A percentile compares a stretch with the other conserved stretches of the same genome.
These are phyloP conservation scores for Melocanna baccifera DNA, from an alignment of 176 grass and related monocot genomes.

Conservation along the genomic window DNA sequence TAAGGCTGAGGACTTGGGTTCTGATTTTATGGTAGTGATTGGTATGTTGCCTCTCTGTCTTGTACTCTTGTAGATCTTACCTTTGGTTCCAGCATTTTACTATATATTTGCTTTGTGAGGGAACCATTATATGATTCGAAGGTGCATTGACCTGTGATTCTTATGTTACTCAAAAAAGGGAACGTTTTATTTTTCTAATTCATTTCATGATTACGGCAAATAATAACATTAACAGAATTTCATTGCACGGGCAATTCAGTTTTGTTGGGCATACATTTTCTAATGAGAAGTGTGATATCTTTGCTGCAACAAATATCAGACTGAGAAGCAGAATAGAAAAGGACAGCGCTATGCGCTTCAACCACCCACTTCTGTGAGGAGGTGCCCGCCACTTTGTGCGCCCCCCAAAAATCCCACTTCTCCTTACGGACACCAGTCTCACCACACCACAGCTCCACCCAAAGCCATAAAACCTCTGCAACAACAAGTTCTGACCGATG, in stretches of 20 bases:
- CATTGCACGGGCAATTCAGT: not conserved
- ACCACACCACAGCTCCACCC: constrained; percentile 13
- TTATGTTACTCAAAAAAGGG: not conserved
- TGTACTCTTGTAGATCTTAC: not conserved
- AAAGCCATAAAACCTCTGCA: constrained; percentile 33
- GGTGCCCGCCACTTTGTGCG: not conserved
- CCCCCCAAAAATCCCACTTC: not conserved
- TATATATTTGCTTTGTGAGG: not conserved
- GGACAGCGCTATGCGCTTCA: constrained; percentile 21
- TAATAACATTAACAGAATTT: not conserved
- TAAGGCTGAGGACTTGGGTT: not conserved
- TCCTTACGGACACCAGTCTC: not conserved
- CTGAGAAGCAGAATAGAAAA: constrained; percentile 24
- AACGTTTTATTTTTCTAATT: not conserved
- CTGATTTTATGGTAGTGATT: not conserved
- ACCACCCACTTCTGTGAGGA: constrained; percentile 27
- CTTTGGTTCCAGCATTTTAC: not conserved
- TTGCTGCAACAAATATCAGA: constrained; percentile 25
- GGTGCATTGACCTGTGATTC: not conserved
- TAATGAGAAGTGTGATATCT: not conserved
- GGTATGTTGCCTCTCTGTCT: not conserved
- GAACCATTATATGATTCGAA: not conserved
- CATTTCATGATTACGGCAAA: not conserved
- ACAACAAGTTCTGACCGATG: constrained; percentile 11
- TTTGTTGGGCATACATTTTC: not conserved